phyloP scores from a whole-genome alignment of 305 asterid genomes.

The Fraxinus albicans region DNA sequence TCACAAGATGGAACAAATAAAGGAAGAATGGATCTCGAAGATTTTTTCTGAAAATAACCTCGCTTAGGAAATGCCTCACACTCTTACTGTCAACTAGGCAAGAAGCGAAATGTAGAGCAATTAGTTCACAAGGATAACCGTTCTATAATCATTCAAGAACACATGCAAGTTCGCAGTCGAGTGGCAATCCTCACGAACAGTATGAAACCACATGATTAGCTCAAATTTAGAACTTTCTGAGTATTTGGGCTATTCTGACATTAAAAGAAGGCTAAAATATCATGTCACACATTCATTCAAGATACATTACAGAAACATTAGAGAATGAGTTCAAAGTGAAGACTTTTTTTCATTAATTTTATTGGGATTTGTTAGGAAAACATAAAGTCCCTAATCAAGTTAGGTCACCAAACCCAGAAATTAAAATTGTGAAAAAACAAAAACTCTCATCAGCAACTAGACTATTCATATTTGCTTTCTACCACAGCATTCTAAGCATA shows the following conservation, averaged over 20 bases:
- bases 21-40: background rate
- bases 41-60: background rate
- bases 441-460: slow-evolving; percentile 31
- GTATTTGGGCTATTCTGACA: background rate
- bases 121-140: background rate
- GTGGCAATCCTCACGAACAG: background rate
- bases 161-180: background rate
- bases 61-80: background rate
- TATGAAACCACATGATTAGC: background rate
- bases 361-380: slow-evolving; percentile 34
- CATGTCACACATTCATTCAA: background rate
- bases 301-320: slow-evolving; percentile 10
- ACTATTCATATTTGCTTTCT: slow-evolving; percentile 35
- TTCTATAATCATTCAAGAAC: background rate
- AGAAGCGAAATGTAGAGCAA: background rate
- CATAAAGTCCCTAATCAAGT: slow-evolving; percentile 42
- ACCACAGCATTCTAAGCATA: slow-evolving; percentile 36
- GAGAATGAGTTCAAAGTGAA: slow-evolving; percentile 22
- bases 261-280: background rate
- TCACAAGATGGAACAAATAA: background rate
- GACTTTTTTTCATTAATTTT: slow-evolving; percentile 32
- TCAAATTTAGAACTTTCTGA: background rate
- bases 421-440: slow-evolving; percentile 25
- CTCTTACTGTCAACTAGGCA: background rate
- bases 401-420: slow-evolving; percentile 48